Evolutionary conservation across 2,329 filamentous ascomycete species (phyloP), one percentile per base, ranked within the genome.

Genomic region (Sarocladiaceae sp.): DNA sequence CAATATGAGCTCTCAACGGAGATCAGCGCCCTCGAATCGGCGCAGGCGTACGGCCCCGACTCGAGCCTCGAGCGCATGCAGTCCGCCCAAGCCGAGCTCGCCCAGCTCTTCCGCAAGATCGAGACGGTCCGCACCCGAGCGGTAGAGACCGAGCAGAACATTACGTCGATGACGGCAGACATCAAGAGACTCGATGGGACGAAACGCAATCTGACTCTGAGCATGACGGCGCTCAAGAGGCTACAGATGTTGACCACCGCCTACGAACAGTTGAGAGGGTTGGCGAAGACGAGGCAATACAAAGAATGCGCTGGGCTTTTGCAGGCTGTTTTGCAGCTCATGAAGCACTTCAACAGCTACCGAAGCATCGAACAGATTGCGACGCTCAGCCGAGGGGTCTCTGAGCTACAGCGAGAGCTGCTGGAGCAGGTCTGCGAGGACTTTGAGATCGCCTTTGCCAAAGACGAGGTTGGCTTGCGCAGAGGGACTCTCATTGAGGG

Each of bases 371-470:
- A 97, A 66, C 94, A 99, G 77, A 97, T 99, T 65, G 94, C 94
- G 25, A 88, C 88, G 1, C 77, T 99, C 57, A 96, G 90, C 65
- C 84, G 90, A 50, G 96, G 95, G 62, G 94, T 99, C 31, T 87
- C 91, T 5, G 94, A 97, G 61, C 78, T 99, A 57, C 94, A 99
- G 72, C 78, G 92, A 55, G 92, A 97, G 67, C 73, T 99, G 54
- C 74, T 97, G 53, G 94, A 99, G 72, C 94, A 99, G 70, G 87
- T 99, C n/a, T 99, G 94, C 67, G 94, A 97, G 71, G 94, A 99
- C 69, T 99, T 99, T 65, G 94, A 99, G 74, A 81, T 97, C 54
- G 88, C 89, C 0, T 99, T 97, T 69, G 87, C 92, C 18, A 96
- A 93, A 69, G 86, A 84, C 20, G 93, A 97, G 69, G 84, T 96